These are phyloP conservation scores for Parafenestella ontariensis DNA, from an alignment of 2,329 filamentous ascomycete genomes.

Conservation along the genomic window DNA sequence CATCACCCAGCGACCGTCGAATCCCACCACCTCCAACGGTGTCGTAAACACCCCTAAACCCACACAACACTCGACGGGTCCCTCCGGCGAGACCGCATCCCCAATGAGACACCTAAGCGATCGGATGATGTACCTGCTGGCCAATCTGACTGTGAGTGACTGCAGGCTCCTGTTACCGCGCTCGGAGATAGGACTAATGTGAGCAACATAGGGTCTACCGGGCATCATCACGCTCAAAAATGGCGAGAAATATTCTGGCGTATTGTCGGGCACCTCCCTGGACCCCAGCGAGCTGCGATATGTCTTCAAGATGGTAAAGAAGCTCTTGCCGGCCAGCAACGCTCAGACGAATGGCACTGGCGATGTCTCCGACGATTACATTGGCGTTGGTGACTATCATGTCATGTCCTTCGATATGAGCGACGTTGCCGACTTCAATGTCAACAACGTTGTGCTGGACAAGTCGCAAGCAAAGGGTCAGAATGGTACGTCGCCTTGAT, in stretches of 20 bases:
- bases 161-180: not conserved
- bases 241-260: constrained; percentile 67
- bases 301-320: constrained; percentile 71
- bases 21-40: constrained; percentile 62
- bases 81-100: constrained; percentile 58
- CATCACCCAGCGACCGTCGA: constrained; percentile 63
- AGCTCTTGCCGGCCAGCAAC: constrained; percentile 50
- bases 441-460: constrained; percentile 61
- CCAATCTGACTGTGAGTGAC: constrained; percentile 64
- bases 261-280: constrained; percentile 64
- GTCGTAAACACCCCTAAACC: constrained; percentile 53
- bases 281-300: constrained; percentile 62
- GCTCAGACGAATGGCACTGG: constrained; percentile 56
- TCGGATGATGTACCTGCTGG: constrained; percentile 64
- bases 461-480: constrained; percentile 59
- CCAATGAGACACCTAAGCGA: constrained; percentile 67
- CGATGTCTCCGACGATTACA: constrained; percentile 51
- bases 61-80: constrained; percentile 43
- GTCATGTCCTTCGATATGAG: constrained; percentile 68
- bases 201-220: constrained; percentile 58
- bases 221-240: constrained; percentile 64
- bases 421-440: constrained; percentile 65
- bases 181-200: constrained; percentile 16
- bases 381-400: constrained; percentile 57
- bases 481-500: constrained; percentile 60